phyloP scores from a whole-genome alignment of 306 rosid species.

The Coriaria nepalensis region DNA sequence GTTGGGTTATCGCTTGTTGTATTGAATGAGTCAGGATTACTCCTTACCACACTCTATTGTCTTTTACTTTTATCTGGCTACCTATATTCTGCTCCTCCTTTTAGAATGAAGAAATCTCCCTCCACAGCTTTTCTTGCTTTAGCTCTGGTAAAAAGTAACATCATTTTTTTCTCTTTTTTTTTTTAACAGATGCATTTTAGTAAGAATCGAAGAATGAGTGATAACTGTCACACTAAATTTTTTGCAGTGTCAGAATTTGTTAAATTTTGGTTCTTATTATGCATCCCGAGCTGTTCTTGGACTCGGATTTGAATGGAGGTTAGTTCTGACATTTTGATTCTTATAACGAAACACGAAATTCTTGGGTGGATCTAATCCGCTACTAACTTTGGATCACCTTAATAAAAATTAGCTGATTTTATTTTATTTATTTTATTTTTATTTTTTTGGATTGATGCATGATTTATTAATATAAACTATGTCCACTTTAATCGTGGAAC shows the following conservation, averaged over 20 bases:
- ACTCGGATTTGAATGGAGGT: conserved; percentile 90
- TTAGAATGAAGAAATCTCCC: conserved; percentile 89
- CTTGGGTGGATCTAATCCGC: too few species aligned
- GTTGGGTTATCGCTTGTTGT: conserved; percentile 67
- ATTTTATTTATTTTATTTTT: too few species aligned
- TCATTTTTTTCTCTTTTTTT: conserved; percentile 11
- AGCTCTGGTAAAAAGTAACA: conserved; percentile 56
- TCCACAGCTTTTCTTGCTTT: conserved; percentile 91
- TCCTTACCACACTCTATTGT: conserved; percentile 66
- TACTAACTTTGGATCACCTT: too few species aligned
- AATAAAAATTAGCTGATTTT: too few species aligned
- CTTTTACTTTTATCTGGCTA: conserved; percentile 88
- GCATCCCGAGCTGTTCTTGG: conserved; percentile 96
- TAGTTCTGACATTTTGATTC: too few species aligned
- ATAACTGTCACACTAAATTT: too few species aligned
- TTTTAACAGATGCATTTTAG: too few species aligned
- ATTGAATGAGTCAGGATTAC: conserved; percentile 67
- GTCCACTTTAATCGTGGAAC: too few species aligned
- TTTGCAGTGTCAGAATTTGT: conserved; percentile 40
- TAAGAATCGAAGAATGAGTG: too few species aligned
- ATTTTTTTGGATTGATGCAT: too few species aligned
- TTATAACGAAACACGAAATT: too few species aligned
- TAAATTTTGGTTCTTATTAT: conserved; percentile 88
- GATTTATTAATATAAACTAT: too few species aligned
- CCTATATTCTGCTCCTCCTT: conserved; percentile 88